A percentile compares a stretch with the other conserved stretches of the same genome.
Evolutionary conservation across 1,139 yeast species (phyloP).

Genomic region (Magnusiomyces paraingens): DNA sequence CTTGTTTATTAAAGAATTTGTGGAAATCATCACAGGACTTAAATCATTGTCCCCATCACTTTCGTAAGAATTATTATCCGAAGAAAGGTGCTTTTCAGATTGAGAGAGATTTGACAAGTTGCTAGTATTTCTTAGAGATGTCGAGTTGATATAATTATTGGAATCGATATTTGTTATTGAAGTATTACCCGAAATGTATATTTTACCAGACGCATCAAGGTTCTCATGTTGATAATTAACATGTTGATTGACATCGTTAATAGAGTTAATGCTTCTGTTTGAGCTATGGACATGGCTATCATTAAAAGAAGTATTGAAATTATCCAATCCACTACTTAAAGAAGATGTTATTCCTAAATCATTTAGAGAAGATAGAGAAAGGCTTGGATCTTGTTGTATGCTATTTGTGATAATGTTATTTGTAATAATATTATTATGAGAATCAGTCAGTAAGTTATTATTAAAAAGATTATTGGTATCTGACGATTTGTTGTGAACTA

Average conservation of each 20-base stretch:
- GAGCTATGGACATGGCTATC: not conserved
- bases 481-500: too few relatives aligned
- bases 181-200: not conserved
- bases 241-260: not conserved
- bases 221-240: not conserved
- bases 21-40: conserved; percentile 1
- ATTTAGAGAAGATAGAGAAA: too few relatives aligned
- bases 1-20: conserved; percentile 2
- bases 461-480: too few relatives aligned
- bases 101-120: too few relatives aligned
- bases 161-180: not conserved
- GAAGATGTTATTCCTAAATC: too few relatives aligned
- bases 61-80: conserved; percentile 31
- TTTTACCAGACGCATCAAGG: conserved; percentile 3
- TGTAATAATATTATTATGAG: not conserved
- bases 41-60: not conserved
- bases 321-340: not conserved
- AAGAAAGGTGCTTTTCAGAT: conserved; percentile 39
- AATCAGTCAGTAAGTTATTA: too few relatives aligned
- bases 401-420: not conserved
- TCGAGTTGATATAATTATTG: not conserved
- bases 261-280: not conserved
- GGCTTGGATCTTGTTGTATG: too few relatives aligned
- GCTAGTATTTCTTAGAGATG: not conserved
- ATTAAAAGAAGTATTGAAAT: not conserved